Base-by-base conservation (phyloP, 2,329 filamentous ascomycete species). In the Calycina herbarum region DNA sequence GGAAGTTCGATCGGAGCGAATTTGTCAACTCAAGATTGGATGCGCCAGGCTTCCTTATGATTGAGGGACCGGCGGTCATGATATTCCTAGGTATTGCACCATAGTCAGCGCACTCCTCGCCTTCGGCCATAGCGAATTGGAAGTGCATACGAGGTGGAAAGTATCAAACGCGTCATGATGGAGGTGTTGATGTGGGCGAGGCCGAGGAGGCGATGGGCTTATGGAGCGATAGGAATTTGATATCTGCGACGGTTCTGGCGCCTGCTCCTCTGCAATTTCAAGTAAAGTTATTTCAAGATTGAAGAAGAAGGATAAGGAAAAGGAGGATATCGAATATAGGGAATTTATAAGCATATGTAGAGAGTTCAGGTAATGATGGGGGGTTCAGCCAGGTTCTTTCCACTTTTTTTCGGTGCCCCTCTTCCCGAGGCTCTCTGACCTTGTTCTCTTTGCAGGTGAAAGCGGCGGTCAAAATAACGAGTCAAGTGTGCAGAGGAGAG, bases 11-110 rank as follows among this genome's bases (percentile, higher is more conserved):
- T 73, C 92, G 90, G 20, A 99, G 86, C 2, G 93, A 92, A 74
- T 93, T 94, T 70, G 93, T 91, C 72, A 99, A 86, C 79, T 99
- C 95, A 73, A 94, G 89, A 77, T 98, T 98, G 63, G 94, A 97
- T 70, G 87, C 86, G 67, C 89, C 85, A 17, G 89, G 87, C 74
- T 91, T 92, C 68, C 92, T 89, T 77, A 97, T 90, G 69, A 97
- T 89, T 59, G 93, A 92, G 65, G 91, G 90, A 65, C 92, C 91
- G 69, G 87, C 89, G 82, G 96, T 97, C 75, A 85, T 87, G 64
- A 77, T 74, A 71, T 76, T 75, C 40, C 76, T 77, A 57, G 35
- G n/a, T 20, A 59, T 40, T 42, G 42, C 58, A 17, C 59, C 5
- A 33, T 62, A 24, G 57, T 72, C 66, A 73, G 67, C 45, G 38